Base-by-base conservation (phyloP, 1,284 basidiomycete species). In the Cystobasidium slooffiae region DNA sequence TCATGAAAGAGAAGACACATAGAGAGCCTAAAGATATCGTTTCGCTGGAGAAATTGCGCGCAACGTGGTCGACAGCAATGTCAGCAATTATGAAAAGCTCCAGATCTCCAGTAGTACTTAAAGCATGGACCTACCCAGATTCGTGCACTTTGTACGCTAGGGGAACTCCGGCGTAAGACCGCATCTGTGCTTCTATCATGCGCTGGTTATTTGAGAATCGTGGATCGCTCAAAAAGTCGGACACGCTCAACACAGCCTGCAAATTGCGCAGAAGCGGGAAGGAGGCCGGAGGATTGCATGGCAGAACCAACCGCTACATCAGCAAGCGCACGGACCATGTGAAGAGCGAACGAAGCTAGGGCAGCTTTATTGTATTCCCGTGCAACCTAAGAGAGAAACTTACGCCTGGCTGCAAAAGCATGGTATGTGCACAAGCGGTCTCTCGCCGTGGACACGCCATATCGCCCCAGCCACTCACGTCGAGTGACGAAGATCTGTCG, bases 401-500 rank as follows among this genome's bases (percentile, higher is more conserved):
- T 10, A 63, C 61, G 6, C 61, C 61, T 8, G 61, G 61, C 41
- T 49, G 43, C 3, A 63, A 56, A 16, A 70, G 37, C 41, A 70
- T 70, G 14, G 68, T 70, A 39, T 70, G 68, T 14, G 68, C 53
- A 51, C 68, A 58, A 5, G 46, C 39, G 16, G 68, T 59, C 24
- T 70, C 68, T 10, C 68, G 53, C 4, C 68, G 20, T 1, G 68
- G 68, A 24, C 43, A 51, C 20, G 31, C 24, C 8, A 16, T 12
- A 31, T 46, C 46, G 14, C 41, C 43, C 41, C 58, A 70, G 1
- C 68, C 68, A 1, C 1, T 2, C 31, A 5, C 1, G 31, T 31
- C 31, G 2, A 31, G 5, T 1, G 31, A 31, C 1, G 31, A 31
- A 31, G 31, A 1, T 31, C 31, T 31, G 5, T 31, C 31, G 31